A percentile compares a stretch with the other conserved stretches of the same genome.
Conservation (phyloP, 2,329 filamentous ascomycete genomes). For the Aspergillus tanneri region DNA sequence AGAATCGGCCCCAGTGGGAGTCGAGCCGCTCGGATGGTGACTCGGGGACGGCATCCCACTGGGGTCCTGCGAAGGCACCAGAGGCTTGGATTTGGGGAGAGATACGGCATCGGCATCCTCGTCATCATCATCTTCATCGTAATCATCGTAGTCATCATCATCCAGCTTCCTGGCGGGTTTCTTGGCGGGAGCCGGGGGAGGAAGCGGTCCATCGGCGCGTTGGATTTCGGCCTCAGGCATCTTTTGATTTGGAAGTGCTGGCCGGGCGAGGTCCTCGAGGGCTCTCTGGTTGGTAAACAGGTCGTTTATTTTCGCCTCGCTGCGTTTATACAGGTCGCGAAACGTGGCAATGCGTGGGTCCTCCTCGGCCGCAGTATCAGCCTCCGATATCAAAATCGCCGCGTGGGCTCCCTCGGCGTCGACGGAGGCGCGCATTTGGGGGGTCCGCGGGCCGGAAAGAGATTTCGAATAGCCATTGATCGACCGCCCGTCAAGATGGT, state of each 20-base stretch:
- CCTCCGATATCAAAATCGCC: constrained; percentile 50
- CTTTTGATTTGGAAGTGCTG: constrained; percentile 52
- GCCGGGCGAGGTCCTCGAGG: constrained; percentile 31
- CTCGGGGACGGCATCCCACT: constrained; percentile 67
- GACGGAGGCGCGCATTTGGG: constrained; percentile 45
- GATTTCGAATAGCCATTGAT: constrained; percentile 46
- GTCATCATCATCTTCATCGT: constrained; percentile 59
- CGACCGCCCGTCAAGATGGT: constrained; percentile 48
- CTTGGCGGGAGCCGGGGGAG: constrained; percentile 45
- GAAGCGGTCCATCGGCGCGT: constrained; percentile 52
- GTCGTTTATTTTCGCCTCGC: constrained; percentile 71
- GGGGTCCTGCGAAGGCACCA: constrained; percentile 54
- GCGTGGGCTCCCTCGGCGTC: constrained; percentile 48
- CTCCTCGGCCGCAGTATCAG: constrained; percentile 65
- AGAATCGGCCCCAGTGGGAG: constrained; percentile 61
- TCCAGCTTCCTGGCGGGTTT: constrained; percentile 73
- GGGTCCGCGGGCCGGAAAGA: constrained; percentile 46
- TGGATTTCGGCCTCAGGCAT: constrained; percentile 27
- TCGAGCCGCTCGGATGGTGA: constrained; percentile 65
- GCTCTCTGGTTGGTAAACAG: constrained; percentile 61
- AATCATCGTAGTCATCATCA: constrained; percentile 72
- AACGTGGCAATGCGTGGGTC: constrained; percentile 69
- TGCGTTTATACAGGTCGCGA: constrained; percentile 71
- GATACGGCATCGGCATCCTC: constrained; percentile 52
- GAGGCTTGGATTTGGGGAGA: constrained; percentile 53